phyloP scores from a whole-genome alignment of 164 flowering plant genomes.

The Chimonanthus salicifolius region DNA sequence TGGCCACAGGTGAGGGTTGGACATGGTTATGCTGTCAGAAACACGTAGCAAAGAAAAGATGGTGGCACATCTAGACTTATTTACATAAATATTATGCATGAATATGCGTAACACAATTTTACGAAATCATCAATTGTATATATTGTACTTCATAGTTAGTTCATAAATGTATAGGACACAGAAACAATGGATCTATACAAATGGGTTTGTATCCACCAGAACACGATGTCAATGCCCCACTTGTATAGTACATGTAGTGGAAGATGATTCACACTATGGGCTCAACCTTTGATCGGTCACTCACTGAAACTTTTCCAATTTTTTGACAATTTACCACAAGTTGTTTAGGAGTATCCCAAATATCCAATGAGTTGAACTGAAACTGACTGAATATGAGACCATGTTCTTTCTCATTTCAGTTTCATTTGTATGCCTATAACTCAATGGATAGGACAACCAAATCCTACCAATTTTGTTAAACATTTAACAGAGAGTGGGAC shows the following conservation, averaged over 20 bases:
- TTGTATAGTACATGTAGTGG: neutral
- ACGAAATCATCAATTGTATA: too few relatives aligned
- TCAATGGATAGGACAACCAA: neutral
- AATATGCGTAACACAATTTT: too few relatives aligned
- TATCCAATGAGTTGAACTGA: neutral
- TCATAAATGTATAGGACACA: neutral
- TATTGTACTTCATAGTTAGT: neutral
- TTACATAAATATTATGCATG: neutral
- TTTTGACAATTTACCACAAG: too few relatives aligned
- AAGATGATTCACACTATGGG: neutral
- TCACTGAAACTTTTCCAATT: neutral
- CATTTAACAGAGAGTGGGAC: neutral
- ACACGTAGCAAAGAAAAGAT: neutral
- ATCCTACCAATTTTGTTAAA: too few relatives aligned
- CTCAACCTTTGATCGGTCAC: neutral
- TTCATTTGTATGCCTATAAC: neutral
- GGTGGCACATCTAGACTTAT: neutral
- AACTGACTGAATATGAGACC: neutral
- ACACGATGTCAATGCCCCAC: neutral
- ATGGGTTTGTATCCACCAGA: too few relatives aligned
- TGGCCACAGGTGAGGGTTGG: neutral
- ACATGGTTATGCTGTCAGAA: neutral
- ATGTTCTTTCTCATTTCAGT: neutral
- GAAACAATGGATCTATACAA: neutral
- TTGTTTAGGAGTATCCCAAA: too few relatives aligned